These are phyloP conservation scores for Monilinia fructicola DNA, from an alignment of 2,329 filamentous ascomycete genomes.

Conservation along the genomic window DNA sequence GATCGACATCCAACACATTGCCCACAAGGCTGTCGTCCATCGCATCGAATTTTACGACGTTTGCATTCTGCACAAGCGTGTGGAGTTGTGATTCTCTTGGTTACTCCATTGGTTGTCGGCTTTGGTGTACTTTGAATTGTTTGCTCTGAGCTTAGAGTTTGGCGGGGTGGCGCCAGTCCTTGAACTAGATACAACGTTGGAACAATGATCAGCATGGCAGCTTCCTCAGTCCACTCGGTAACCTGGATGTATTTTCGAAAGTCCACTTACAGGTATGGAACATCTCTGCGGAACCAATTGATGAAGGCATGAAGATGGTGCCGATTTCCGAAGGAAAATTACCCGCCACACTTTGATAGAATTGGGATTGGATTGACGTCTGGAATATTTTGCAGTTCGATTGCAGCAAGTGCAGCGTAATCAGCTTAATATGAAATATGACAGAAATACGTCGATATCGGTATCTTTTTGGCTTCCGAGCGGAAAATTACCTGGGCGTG, in stretches of 20 bases:
- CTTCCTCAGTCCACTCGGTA: conserved; percentile 16
- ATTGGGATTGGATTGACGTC: conserved; percentile 4
- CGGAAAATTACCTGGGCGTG: background rate
- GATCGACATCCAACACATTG: conserved; percentile 81
- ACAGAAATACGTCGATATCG: conserved; percentile 13
- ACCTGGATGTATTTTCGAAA: background rate
- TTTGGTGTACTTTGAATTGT: conserved; percentile 35
- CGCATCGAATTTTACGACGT: conserved; percentile 79
- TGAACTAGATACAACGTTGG: conserved; percentile 33
- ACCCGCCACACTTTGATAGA: conserved; percentile 8
- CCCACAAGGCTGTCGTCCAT: conserved; percentile 77
- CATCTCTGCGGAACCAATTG: conserved; percentile 38
- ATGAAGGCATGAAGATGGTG: conserved; percentile 35
- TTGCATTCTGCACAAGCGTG: conserved; percentile 76
- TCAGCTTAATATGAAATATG: conserved; percentile 23
- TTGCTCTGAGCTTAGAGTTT: conserved; percentile 31
- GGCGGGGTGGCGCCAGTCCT: conserved; percentile 38
- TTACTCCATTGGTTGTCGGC: conserved; percentile 41
- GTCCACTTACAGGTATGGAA: conserved; percentile 40
- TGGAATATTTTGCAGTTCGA: conserved; percentile 8
- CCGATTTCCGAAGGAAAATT: conserved; percentile 18
- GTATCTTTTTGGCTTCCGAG: conserved; percentile 8
- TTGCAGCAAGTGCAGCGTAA: conserved; percentile 18
- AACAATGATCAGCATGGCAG: conserved; percentile 20
- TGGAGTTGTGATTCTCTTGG: conserved; percentile 55